Percentiles rank a stretch among this genome's conserved stretches.
These are phyloP conservation scores for Paraglomus occultum DNA, from an alignment of 192 early-diverging fungal species.

Conservation along the genomic window DNA sequence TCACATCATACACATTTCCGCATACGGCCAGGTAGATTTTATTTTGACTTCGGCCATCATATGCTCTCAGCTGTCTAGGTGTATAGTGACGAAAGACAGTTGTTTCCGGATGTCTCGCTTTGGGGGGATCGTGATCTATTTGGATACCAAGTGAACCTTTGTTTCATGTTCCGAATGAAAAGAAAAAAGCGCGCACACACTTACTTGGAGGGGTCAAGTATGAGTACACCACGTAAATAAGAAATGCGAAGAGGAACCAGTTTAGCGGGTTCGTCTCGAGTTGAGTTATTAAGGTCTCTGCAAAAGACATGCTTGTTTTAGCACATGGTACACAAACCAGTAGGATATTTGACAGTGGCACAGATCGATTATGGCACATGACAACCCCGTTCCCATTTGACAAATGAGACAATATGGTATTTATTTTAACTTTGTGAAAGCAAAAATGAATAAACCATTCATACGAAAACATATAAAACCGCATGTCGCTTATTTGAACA, in stretches of 20 bases:
- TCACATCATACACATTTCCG: constrained; percentile 89
- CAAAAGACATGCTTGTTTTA: background rate
- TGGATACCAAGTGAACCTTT: too few relatives aligned
- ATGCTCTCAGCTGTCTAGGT: constrained; percentile 69
- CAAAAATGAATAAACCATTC: too few relatives aligned
- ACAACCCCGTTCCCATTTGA: too few relatives aligned
- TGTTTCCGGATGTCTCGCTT: constrained; percentile 48
- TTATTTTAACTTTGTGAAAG: too few relatives aligned
- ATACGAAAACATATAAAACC: too few relatives aligned
- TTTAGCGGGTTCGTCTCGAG: constrained; percentile 59
- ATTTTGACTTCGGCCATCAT: constrained; percentile 66
- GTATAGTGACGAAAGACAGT: constrained; percentile 74
- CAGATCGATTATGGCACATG: too few relatives aligned
- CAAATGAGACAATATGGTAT: too few relatives aligned
- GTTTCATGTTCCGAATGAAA: too few relatives aligned
- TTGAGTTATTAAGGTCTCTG: constrained; percentile 2
- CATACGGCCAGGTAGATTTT: constrained; percentile 81
- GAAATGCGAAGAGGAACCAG: constrained; percentile 61
- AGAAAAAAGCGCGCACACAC: too few relatives aligned
- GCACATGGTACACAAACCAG: too few relatives aligned
- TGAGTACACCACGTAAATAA: constrained; percentile 54
- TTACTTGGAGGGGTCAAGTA: constrained; percentile 37
- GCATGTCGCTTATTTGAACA: too few relatives aligned
- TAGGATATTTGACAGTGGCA: too few relatives aligned
- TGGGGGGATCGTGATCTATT: constrained; percentile 22